Evolutionary conservation across 2,329 filamentous ascomycete genomes (phyloP), one percentile per base, ranked within the genome.

Genomic region (Stemphylium vesicarium): DNA sequence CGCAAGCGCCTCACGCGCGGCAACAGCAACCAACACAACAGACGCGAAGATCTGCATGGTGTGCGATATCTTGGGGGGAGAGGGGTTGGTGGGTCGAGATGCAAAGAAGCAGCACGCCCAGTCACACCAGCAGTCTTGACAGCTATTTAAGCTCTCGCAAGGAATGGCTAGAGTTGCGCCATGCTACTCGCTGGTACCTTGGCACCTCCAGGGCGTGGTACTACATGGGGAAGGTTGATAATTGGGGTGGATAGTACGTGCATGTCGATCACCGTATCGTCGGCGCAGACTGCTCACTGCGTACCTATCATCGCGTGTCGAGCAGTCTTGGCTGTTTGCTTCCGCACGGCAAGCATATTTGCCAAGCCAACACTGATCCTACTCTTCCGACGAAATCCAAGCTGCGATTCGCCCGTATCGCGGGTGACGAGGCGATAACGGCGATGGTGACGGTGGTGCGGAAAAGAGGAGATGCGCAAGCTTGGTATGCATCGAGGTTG

Each of bases 1-100:
- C 57, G 78, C 43, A 73, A 78, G 44, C 4, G 56, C 68, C 15
- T 63, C 60, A 35, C 64, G 66, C 15, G 69, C 67, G 41, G 69
- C 68, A 42, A 66, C 63, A 16, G 66, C 64, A 29, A 66, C 68
- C 36, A 70, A 60, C 50, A 75, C 51, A 16, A 66, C 44, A 31
- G 54, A 54, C 31, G 64, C 63, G 38, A 60, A 29, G 32, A 60
- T 39, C 24, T 60, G 53, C 57, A 59, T 59, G 26, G 12, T 54
- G 37, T 20, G 46, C 29, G 20, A 35, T 35, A 12, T 22, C 31
- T 33, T 20, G 37, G 8, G 13, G 8, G 13, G 32, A n/a, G n/a
- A n/a, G n/a, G n/a, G n/a, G n/a, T n/a, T 4, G 24, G 15, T 22
- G 11, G 26, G 36, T 49, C 24, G 43, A 20, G 20, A 13, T 10